These are phyloP conservation scores for Microsporum canis DNA, from an alignment of 2,329 filamentous ascomycete genomes.

Conservation along the genomic window DNA sequence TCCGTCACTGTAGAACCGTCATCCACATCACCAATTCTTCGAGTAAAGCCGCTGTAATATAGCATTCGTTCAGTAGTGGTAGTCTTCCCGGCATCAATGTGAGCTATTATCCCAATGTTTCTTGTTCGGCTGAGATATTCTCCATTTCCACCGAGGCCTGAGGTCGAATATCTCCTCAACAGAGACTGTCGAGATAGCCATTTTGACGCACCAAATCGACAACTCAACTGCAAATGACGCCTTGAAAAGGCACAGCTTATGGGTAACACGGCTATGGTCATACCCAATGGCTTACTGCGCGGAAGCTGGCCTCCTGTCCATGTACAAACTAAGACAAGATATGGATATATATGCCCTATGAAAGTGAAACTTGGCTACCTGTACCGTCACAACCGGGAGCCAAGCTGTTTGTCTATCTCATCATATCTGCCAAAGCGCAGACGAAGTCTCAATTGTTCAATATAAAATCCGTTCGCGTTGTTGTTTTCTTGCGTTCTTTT, in stretches of 20 bases:
- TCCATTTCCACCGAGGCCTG: conserved; percentile 15
- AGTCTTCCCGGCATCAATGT: conserved; percentile 97
- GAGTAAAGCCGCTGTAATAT: conserved; percentile 83
- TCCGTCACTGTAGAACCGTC: conserved; percentile 95
- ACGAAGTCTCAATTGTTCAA: background rate
- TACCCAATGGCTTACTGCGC: background rate
- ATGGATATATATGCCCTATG: background rate
- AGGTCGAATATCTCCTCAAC: conserved; percentile 22
- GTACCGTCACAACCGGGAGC: background rate
- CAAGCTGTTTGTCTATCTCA: background rate
- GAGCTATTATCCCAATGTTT: conserved; percentile 97
- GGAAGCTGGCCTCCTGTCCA: background rate
- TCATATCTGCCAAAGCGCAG: background rate
- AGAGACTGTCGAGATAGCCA: background rate
- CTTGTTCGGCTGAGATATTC: conserved; percentile 52
- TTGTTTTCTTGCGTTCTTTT: no score
- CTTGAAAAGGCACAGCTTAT: conserved; percentile 12
- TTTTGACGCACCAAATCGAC: background rate
- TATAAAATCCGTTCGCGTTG: background rate
- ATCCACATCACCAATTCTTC: conserved; percentile 86
- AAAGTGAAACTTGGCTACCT: background rate
- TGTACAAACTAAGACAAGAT: background rate
- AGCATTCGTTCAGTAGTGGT: conserved; percentile 99
- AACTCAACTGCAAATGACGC: conserved; percentile 4
- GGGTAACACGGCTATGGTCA: conserved; percentile 5